phyloP scores from a whole-genome alignment of 148 eudicot genomes.

The Arctostaphylos glauca region DNA sequence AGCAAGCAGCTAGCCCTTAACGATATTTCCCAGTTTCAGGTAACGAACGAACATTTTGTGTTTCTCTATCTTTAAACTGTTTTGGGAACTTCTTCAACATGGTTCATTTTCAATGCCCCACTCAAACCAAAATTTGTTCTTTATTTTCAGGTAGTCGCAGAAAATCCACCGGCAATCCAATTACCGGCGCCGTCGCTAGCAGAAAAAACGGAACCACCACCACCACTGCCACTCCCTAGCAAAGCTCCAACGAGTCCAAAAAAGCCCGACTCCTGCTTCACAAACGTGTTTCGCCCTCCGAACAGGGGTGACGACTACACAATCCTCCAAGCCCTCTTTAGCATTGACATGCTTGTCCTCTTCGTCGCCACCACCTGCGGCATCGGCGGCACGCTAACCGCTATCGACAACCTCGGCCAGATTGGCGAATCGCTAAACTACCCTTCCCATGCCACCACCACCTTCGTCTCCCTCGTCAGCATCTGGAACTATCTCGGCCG shows the following conservation, averaged over 20 bases:
- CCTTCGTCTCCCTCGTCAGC: constrained; percentile 30
- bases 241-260: background rate
- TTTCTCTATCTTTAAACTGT: too few species aligned
- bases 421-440: constrained; percentile 34
- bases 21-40: background rate
- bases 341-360: constrained; percentile 42
- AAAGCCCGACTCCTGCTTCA: constrained; percentile 27
- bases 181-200: too few species aligned
- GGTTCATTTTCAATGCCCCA: too few species aligned
- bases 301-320: constrained; percentile 44
- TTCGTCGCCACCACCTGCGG: constrained; percentile 38
- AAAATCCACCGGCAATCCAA: too few species aligned
- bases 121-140: too few species aligned
- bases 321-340: constrained; percentile 47
- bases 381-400: constrained; percentile 44
- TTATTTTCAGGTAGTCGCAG: too few species aligned
- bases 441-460: constrained; percentile 27
- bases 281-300: constrained; percentile 31
- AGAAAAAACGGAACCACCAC: too few species aligned
- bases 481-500: constrained; percentile 38
- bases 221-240: too few species aligned
- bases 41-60: too few species aligned
- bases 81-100: too few species aligned
- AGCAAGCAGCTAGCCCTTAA: constrained; percentile 12
- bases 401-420: constrained; percentile 39